phyloP scores from a whole-genome alignment of 2,329 filamentous ascomycete genomes.

The Xylariaceae sp. region DNA sequence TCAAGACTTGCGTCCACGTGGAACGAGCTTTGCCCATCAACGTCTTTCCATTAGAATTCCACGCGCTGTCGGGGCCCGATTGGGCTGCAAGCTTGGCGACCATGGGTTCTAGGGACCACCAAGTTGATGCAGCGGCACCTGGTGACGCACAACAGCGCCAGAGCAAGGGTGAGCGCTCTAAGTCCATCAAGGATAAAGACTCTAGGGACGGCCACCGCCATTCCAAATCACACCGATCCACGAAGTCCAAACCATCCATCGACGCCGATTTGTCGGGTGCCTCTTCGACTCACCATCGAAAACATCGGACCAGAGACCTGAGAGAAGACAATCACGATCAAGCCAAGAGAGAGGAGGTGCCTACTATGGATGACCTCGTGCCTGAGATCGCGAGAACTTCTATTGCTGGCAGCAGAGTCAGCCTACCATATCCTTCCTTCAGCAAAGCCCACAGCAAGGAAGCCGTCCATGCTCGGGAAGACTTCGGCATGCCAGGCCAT shows the following conservation, averaged over 20 bases:
- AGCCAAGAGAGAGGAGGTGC: slow-evolving; percentile 28
- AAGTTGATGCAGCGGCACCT: slow-evolving; percentile 20
- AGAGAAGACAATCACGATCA: slow-evolving; percentile 30
- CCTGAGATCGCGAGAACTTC: slow-evolving; percentile 30
- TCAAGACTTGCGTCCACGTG: slow-evolving; percentile 7
- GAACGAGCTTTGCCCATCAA: slow-evolving; percentile 15
- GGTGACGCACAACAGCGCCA: slow-evolving; percentile 26
- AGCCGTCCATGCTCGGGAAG: slow-evolving; percentile 62
- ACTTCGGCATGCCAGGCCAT: slow-evolving; percentile 36
- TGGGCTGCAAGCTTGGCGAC: slow-evolving; percentile 31
- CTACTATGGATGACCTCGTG: slow-evolving; percentile 33
- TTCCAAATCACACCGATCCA: slow-evolving; percentile 29
- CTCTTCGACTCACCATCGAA: slow-evolving; percentile 26
- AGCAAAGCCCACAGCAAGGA: slow-evolving; percentile 87
- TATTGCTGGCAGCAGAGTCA: slow-evolving; percentile 30
- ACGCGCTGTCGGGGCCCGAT: slow-evolving; percentile 30
- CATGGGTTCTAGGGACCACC: slow-evolving; percentile 31
- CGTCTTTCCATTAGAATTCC: slow-evolving; percentile 16
- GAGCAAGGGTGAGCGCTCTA: slow-evolving; percentile 24
- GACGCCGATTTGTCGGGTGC: slow-evolving; percentile 30
- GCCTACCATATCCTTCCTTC: slow-evolving; percentile 34
- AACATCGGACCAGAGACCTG: slow-evolving; percentile 33
- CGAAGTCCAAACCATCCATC: slow-evolving; percentile 26
- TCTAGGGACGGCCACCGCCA: slow-evolving; percentile 26
- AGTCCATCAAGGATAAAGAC: slow-evolving; percentile 23